These are phyloP conservation scores for Euphorbia tirucalli DNA, from an alignment of 345 rosid genomes.

Conservation along the genomic window DNA sequence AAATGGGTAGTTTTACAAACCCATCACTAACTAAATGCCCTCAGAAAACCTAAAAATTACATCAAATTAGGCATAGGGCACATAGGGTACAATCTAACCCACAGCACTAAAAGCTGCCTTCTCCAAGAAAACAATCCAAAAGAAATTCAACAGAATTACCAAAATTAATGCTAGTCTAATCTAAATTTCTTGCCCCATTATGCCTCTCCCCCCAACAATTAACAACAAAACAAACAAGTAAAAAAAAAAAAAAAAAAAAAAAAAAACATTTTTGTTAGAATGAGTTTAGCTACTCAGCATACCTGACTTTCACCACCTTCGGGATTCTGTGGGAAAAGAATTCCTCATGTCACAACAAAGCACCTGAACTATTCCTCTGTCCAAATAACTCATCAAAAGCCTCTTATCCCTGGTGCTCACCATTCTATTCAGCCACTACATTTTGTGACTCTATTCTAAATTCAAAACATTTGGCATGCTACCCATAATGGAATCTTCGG, in stretches of 20 bases:
- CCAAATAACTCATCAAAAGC: constrained; percentile 5
- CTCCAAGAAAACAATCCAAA: neutral
- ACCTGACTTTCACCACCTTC: constrained; percentile 8
- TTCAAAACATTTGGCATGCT: neutral
- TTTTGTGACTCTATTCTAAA: constrained; percentile 1
- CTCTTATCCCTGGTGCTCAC: neutral
- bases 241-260: neutral
- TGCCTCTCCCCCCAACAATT: constrained; percentile 1
- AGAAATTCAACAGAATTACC: neutral
- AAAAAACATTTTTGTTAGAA: constrained; percentile 18
- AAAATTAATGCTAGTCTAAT: neutral
- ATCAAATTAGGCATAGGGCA: constrained; percentile 18
- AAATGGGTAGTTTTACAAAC: constrained; percentile 15
- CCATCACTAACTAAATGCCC: constrained; percentile 5
- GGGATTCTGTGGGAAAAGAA: constrained; percentile 8
- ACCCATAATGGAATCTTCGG: constrained; percentile 1
- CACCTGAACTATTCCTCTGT: constrained; percentile 7
- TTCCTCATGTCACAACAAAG: neutral
- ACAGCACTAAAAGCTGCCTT: neutral
- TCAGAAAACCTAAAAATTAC: constrained; percentile 3
- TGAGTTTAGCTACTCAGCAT: neutral
- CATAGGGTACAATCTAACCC: constrained; percentile 22
- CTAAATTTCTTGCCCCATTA: neutral
- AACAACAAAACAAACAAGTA: neutral
- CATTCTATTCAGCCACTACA: constrained; percentile 2